Evolutionary conservation across 768 basidiomycete species (phyloP), one percentile per base, ranked within the genome.

Genomic region (Pholiota microspora): DNA sequence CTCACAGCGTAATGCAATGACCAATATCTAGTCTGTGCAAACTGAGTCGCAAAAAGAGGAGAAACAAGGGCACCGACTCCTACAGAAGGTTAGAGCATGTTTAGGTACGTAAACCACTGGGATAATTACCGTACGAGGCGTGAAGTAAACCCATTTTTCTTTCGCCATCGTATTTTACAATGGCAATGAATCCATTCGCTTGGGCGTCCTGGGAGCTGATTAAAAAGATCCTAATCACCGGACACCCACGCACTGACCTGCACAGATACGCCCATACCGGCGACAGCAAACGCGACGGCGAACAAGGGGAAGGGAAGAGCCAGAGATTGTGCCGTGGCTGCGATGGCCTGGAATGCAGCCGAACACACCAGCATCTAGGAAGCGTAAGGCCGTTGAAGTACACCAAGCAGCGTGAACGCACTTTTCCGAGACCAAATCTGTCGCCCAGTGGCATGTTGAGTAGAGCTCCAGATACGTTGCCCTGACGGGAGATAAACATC

Each of bases 1-100:
- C 89, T 89, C 2, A 73, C 73, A 16, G 92, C 75, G 61, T 86
- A 94, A 65, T 93, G 87, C 65, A 86, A 85, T 0, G 85, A 88
- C 92, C 92, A 93, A 28, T 71, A 76, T 1, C 60, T 65, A 34
- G 80, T 63, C 51, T 82, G 80, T 0, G 88, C 75, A 59, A 95
- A 94, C 50, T 91, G 88, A 0, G 93, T 95, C 0, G 92, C 78
- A 0, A 86, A 82, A 15, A 94, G 76, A 4, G 93, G 92, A 0
- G 91, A 69, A n/a, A 71, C 69, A 2, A 89, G 68, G 1, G 87
- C 88, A 1, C 88, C 88, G 1, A 76, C 71, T 21, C 88, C 87
- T 89, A 18, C 28, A 7, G n/a, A n/a, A 16, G 15, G 23, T n/a
- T 4, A 29, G 16, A n/a, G 18, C 2, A 8, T 2, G 13, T 32